Evolutionary conservation across 768 basidiomycete genomes (phyloP).

Genomic region (Pleurotus tuber-regium): DNA sequence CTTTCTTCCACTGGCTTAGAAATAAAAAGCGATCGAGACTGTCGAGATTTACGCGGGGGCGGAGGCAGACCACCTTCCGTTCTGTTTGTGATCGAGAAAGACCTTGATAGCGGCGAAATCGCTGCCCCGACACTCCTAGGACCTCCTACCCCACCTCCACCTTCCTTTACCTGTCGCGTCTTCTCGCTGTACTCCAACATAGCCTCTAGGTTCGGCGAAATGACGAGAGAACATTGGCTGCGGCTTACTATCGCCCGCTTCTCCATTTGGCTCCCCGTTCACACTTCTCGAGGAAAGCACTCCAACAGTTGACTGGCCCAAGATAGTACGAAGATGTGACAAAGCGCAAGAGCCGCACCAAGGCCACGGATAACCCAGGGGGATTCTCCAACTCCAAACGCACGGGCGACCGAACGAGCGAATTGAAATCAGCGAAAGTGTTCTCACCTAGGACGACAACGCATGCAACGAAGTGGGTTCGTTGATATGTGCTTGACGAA

Average conservation of each 20-base stretch:
- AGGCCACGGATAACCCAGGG: neutral
- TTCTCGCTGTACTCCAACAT: conserved; percentile 56
- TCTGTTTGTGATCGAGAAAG: conserved; percentile 10
- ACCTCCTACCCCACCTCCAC: conserved; percentile 7
- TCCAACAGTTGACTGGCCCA: neutral
- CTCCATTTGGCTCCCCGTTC: neutral
- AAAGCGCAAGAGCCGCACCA: neutral
- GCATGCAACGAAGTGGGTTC: neutral
- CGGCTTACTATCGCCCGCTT: neutral
- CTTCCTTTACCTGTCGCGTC: conserved; percentile 26
- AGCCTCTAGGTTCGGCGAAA: conserved; percentile 60
- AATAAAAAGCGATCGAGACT: neutral
- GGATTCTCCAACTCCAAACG: neutral
- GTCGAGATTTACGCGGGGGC: neutral
- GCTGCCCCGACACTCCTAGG: neutral
- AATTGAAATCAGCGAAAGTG: neutral
- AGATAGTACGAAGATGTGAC: no score
- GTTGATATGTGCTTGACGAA: neutral
- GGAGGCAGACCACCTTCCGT: conserved; percentile 10
- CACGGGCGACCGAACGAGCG: neutral
- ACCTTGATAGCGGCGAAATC: neutral
- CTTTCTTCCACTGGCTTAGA: neutral
- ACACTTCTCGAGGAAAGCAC: neutral
- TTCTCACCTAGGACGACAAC: neutral
- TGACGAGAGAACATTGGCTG: conserved; percentile 35